These are phyloP conservation scores for Penicillium daleae DNA, from an alignment of 495 filamentous ascomycete genomes.

Conservation along the genomic window DNA sequence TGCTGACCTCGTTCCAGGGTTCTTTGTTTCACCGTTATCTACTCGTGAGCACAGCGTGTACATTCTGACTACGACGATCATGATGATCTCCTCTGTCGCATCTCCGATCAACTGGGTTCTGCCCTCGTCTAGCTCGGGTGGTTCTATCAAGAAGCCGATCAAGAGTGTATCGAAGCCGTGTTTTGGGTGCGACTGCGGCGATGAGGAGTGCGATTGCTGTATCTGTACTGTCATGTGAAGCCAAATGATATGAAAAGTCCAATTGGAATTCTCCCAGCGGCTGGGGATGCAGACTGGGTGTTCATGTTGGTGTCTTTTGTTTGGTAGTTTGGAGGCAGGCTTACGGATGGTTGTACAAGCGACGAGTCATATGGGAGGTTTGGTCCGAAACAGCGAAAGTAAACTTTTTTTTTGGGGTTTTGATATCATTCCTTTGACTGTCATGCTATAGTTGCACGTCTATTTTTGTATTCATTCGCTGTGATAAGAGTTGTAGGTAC, in stretches of 20 bases:
- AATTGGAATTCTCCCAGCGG: background rate
- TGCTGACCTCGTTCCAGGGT: slow-evolving; percentile 7
- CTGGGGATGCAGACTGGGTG: background rate
- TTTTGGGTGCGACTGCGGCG: slow-evolving; percentile 51
- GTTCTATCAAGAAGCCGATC: slow-evolving; percentile 46
- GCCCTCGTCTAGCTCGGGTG: slow-evolving; percentile 37
- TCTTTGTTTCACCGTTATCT: background rate
- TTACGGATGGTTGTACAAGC: too few relatives aligned
- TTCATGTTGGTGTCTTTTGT: background rate
- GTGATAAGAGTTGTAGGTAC: too few relatives aligned
- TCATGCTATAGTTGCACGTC: too few relatives aligned
- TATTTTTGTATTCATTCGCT: too few relatives aligned
- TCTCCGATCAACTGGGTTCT: slow-evolving; percentile 37
- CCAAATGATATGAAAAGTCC: background rate
- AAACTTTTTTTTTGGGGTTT: too few relatives aligned
- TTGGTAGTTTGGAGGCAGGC: too few relatives aligned
- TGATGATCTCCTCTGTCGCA: slow-evolving; percentile 28
- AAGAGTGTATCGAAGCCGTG: slow-evolving; percentile 49
- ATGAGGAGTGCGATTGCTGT: slow-evolving; percentile 50
- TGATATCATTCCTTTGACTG: too few relatives aligned
- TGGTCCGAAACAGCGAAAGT: background rate
- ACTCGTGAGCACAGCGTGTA: background rate
- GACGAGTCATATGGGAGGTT: too few relatives aligned
- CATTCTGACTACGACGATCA: background rate
- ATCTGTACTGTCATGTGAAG: slow-evolving; percentile 51